Percentiles rank a stretch among this genome's conserved stretches.
These are phyloP conservation scores for Pseudocercospora pini-densiflorae DNA, from an alignment of 2,329 filamentous ascomycete genomes.

Conservation along the genomic window DNA sequence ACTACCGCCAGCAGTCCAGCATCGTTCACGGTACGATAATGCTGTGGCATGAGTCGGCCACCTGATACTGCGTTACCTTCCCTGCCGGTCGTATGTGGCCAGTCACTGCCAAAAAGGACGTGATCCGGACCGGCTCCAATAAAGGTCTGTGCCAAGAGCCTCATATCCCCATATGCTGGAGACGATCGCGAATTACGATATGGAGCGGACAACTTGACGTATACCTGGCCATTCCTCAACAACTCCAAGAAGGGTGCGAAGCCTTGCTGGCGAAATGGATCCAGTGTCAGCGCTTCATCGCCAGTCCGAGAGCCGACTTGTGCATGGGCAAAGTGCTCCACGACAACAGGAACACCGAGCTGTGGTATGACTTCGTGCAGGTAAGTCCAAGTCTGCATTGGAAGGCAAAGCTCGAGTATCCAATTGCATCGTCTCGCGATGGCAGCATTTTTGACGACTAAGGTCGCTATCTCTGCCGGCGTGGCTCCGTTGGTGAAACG, in stretches of 20 bases:
- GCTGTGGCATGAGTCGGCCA: neutral
- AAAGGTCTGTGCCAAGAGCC: neutral
- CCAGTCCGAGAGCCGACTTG: neutral
- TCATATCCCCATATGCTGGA: constrained; percentile 2
- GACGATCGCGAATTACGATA: constrained; percentile 5
- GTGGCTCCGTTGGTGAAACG: neutral
- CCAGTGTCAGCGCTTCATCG: neutral
- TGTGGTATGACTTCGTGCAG: neutral
- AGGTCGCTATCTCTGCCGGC: neutral
- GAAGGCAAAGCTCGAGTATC: neutral
- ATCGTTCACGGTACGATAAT: neutral
- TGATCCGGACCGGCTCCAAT: neutral
- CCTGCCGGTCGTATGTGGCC: neutral
- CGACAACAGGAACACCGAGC: constrained; percentile 3
- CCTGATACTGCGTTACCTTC: neutral
- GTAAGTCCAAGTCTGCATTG: neutral
- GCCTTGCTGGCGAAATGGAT: neutral
- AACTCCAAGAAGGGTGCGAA: neutral
- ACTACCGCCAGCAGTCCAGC: neutral
- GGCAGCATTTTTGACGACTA: neutral
- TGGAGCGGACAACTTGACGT: constrained; percentile 9
- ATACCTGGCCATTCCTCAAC: neutral
- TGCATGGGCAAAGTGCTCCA: constrained; percentile 5
- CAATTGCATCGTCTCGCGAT: neutral
- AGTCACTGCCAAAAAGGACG: constrained; percentile 4